phyloP scores from a whole-genome alignment of 73 alveolate species.

The Paramecium sonneborni region DNA sequence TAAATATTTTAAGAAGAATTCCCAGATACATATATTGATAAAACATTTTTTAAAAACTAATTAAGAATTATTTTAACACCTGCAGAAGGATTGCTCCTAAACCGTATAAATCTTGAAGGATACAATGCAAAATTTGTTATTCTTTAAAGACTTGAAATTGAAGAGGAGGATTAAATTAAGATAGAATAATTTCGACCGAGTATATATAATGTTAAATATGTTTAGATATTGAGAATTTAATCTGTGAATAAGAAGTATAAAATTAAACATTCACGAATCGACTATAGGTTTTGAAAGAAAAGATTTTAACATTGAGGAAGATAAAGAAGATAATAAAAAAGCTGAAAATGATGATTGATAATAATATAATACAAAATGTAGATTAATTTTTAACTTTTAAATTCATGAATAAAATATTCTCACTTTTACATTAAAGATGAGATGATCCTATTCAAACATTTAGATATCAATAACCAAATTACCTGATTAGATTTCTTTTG shows the following conservation, averaged over 20 bases:
- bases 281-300: neutral
- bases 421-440: neutral
- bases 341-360: slow-evolving; percentile 39
- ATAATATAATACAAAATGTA: neutral
- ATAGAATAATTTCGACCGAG: slow-evolving; percentile 34
- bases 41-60: slow-evolving; percentile 70
- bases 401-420: neutral
- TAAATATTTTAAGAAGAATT: slow-evolving; percentile 71
- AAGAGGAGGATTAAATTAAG: neutral
- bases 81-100: slow-evolving; percentile 79
- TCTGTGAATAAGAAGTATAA: slow-evolving; percentile 33
- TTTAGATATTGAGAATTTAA: neutral
- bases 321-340: neutral
- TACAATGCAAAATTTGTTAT: slow-evolving; percentile 60
- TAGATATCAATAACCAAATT: neutral
- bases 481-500: slow-evolving; percentile 52
- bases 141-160: slow-evolving; percentile 44
- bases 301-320: slow-evolving; percentile 28
- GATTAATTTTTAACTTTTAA: neutral
- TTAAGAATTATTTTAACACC: slow-evolving; percentile 80
- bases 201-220: neutral
- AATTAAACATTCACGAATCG: neutral
- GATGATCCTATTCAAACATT: slow-evolving; percentile 1
- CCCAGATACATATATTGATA: slow-evolving; percentile 70
- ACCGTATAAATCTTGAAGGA: slow-evolving; percentile 61